phyloP scores from a whole-genome alignment of 306 rosid genomes.

The Trichosanthes truncata region DNA sequence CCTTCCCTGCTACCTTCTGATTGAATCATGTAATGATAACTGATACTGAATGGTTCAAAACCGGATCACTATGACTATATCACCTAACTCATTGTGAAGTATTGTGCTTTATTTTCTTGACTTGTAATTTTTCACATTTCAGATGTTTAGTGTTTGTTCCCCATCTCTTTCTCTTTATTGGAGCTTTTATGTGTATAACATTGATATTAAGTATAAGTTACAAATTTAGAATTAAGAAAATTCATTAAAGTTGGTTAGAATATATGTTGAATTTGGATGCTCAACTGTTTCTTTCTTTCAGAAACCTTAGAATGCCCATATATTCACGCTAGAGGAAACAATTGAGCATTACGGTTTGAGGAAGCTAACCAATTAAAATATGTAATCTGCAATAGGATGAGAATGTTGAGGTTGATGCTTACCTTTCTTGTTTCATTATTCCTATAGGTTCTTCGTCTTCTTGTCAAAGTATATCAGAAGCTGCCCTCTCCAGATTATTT shows the following conservation, averaged over 20 bases:
- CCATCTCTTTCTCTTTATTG: neutral
- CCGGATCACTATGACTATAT: neutral
- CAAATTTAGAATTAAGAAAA: neutral
- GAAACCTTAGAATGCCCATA: neutral
- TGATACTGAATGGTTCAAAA: neutral
- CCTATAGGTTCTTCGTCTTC: constrained; percentile 75
- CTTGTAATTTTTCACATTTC: neutral
- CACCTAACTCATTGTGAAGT: neutral
- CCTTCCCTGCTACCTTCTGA: neutral
- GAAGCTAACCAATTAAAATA: neutral
- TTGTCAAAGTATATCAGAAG: constrained; percentile 86
- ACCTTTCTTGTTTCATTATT: constrained; percentile 15
- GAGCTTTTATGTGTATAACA: neutral
- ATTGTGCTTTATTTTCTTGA: neutral
- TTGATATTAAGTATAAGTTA: neutral
- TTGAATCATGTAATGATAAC: neutral
- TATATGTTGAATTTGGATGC: neutral
- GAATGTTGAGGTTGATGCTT: neutral
- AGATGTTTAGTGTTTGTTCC: neutral
- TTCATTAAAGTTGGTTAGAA: neutral
- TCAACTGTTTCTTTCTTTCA: neutral
- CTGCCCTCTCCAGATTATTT: constrained; percentile 92
- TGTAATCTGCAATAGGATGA: neutral
- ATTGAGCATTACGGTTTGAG: neutral
- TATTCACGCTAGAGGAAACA: neutral